A percentile compares a stretch with the other conserved stretches of the same genome.
phyloP scores from a whole-genome alignment of 306 rosid species.

The Citrullus amarus region DNA sequence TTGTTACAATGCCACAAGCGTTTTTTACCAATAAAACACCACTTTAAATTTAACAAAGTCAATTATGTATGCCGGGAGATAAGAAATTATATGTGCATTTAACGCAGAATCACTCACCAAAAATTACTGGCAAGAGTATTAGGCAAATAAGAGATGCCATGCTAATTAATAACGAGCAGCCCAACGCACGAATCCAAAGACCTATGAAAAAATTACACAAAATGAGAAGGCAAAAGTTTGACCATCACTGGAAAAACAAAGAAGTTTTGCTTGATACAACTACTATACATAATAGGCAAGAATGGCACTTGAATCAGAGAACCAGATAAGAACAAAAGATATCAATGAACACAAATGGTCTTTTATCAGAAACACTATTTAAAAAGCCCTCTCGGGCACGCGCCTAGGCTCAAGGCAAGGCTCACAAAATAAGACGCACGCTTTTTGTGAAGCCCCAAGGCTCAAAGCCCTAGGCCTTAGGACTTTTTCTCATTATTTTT shows the following conservation, averaged over 20 bases:
- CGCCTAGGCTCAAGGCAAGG: too few relatives aligned
- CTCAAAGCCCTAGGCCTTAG: too few relatives aligned
- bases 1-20: neutral
- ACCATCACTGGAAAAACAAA: neutral
- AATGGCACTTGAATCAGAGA: neutral
- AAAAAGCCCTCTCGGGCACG: too few relatives aligned
- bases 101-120: constrained; percentile 37
- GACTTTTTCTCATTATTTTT: too few relatives aligned
- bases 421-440: too few relatives aligned
- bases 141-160: constrained; percentile 92
- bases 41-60: neutral
- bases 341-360: neutral
- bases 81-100: neutral
- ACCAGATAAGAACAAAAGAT: neutral
- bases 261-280: too few relatives aligned
- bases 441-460: too few relatives aligned
- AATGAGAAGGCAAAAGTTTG: neutral
- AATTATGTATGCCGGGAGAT: neutral
- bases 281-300: neutral
- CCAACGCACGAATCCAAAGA: constrained; percentile 80
- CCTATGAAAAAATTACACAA: constrained; percentile 27
- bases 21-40: constrained; percentile 1
- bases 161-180: constrained; percentile 94
- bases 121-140: constrained; percentile 67
- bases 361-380: neutral